A percentile compares a stretch with the other conserved stretches of the same genome.
phyloP scores from a whole-genome alignment of 2,329 filamentous ascomycete species.

The Clarireedia monteithiana region DNA sequence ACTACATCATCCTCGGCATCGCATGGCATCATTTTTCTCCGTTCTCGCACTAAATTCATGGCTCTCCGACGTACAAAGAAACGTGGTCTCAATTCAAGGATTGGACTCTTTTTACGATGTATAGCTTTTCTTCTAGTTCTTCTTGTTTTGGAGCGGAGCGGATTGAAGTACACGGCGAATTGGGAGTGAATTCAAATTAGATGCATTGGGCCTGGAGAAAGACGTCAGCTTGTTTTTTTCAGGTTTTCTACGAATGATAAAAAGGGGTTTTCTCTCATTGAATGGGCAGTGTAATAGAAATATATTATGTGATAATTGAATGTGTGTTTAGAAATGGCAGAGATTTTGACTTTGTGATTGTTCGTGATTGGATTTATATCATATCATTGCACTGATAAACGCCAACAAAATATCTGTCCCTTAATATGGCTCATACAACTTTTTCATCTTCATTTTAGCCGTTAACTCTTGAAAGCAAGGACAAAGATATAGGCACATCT shows the following conservation, averaged over 20 bases:
- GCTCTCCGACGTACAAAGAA: conserved; percentile 18
- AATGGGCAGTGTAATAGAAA: background rate
- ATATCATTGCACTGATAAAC: no score
- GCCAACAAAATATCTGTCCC: background rate
- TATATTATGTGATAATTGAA: background rate
- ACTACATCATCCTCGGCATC: conserved; percentile 7
- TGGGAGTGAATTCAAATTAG: background rate
- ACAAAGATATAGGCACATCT: no score
- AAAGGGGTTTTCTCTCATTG: background rate
- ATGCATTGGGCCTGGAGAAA: background rate
- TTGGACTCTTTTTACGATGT: conserved; percentile 6
- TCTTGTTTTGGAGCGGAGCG: background rate
- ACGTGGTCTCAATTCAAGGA: conserved; percentile 20
- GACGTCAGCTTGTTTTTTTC: background rate
- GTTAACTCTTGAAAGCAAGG: background rate
- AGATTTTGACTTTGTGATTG: background rate
- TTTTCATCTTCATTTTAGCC: background rate
- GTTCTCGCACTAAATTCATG: conserved; percentile 13
- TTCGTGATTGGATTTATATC: background rate
- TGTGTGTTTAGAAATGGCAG: background rate
- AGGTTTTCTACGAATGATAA: background rate
- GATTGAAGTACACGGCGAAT: background rate
- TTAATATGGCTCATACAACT: background rate
- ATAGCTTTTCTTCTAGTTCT: background rate
- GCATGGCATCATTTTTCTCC: conserved; percentile 16